Conservation (phyloP, 768 basidiomycete genomes). For the Gymnopilus junonius region DNA sequence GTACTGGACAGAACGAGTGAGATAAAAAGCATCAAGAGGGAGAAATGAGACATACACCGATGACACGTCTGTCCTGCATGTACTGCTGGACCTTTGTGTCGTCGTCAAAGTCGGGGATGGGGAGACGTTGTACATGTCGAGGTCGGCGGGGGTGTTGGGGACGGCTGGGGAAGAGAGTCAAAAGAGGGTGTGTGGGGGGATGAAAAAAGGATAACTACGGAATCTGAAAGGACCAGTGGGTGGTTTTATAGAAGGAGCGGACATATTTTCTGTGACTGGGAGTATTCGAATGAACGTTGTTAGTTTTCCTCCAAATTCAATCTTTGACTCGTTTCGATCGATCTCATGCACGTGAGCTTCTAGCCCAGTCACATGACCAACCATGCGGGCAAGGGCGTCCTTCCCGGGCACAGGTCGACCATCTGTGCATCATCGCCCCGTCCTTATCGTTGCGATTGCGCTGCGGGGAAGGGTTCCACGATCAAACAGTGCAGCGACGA, state of each 20-base stretch:
- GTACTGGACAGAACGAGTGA: slow-evolving; percentile 55
- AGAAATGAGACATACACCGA: slow-evolving; percentile 58
- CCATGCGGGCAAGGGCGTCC: neutral
- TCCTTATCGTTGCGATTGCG: neutral
- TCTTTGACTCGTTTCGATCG: slow-evolving; percentile 16
- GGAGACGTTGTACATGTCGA: slow-evolving; percentile 58
- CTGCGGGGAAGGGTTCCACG: neutral
- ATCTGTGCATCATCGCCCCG: neutral
- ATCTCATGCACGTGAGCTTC: slow-evolving; percentile 6
- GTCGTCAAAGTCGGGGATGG: slow-evolving; percentile 69
- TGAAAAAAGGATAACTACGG: slow-evolving; percentile 27
- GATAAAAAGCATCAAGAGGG: neutral
- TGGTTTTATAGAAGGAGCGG: slow-evolving; percentile 37
- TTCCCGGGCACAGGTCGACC: neutral
- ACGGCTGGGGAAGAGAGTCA: slow-evolving; percentile 39
- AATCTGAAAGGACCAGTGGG: slow-evolving; percentile 31
- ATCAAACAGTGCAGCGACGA: neutral
- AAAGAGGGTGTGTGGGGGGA: slow-evolving; percentile 16
- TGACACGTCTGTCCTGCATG: slow-evolving; percentile 82
- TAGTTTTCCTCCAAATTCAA: slow-evolving; percentile 20
- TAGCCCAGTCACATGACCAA: slow-evolving; percentile 6
- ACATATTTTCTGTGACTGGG: slow-evolving; percentile 22
- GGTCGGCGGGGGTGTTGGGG: slow-evolving; percentile 21
- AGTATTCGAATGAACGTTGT: slow-evolving; percentile 15
- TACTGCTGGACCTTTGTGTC: slow-evolving; percentile 66